phyloP scores from a whole-genome alignment of 73 alveolate species.

The Tetrahymena thermophila region DNA sequence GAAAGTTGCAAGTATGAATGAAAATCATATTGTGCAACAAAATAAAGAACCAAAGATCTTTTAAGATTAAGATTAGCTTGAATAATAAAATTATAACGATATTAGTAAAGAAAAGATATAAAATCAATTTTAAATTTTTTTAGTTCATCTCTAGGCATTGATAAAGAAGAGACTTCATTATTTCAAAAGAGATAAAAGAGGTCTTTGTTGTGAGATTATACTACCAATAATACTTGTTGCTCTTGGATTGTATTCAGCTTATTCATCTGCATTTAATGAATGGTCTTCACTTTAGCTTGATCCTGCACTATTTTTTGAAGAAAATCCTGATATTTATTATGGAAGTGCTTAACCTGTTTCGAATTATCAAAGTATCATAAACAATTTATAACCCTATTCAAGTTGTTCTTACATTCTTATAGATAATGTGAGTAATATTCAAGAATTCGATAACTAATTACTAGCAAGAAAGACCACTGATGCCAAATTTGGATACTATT shows the following conservation, averaged over 20 bases:
- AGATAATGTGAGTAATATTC: too few relatives aligned
- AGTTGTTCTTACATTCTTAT: too few relatives aligned
- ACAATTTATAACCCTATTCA: too few relatives aligned
- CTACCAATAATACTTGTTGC: slow-evolving; percentile 71
- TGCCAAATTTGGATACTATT: background rate
- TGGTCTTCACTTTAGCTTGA: background rate
- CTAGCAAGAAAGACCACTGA: background rate
- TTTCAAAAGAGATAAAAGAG: slow-evolving; percentile 70
- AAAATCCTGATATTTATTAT: background rate
- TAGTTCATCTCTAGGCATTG: slow-evolving; percentile 64
- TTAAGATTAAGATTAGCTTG: background rate
- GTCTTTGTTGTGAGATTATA: slow-evolving; percentile 70
- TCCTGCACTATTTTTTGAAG: background rate
- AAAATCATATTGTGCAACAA: background rate
- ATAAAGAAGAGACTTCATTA: slow-evolving; percentile 60
- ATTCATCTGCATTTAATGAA: slow-evolving; percentile 3
- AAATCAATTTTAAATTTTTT: slow-evolving; percentile 4
- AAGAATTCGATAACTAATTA: background rate
- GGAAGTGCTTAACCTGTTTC: background rate
- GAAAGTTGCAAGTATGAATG: slow-evolving; percentile 54
- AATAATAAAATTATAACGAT: background rate
- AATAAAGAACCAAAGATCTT: background rate
- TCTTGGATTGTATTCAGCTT: slow-evolving; percentile 58
- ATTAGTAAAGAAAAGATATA: slow-evolving; percentile 12
- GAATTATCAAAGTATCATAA: too few relatives aligned